Evolutionary conservation across 2,329 filamentous ascomycete genomes (phyloP).

Genomic region (Neonectria neomacrospora): DNA sequence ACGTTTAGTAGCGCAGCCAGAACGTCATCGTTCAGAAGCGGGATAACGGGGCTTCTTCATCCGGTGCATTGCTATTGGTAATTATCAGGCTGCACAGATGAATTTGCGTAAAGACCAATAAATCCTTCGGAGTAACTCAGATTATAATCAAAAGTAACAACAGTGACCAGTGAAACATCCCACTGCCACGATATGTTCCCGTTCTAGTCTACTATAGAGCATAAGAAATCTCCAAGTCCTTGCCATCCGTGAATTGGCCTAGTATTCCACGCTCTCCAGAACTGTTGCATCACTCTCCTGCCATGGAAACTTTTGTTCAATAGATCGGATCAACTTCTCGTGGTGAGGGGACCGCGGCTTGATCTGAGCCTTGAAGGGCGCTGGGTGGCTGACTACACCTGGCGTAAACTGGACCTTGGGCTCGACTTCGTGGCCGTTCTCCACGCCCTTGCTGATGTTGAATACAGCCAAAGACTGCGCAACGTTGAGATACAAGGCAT

Average conservation of each 20-base stretch:
- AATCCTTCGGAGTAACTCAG: no score
- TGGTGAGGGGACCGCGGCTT: slow-evolving; percentile 28
- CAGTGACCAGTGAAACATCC: no score
- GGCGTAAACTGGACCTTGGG: slow-evolving; percentile 24
- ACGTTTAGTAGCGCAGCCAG: no score
- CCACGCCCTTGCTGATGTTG: slow-evolving; percentile 42
- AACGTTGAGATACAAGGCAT: slow-evolving; percentile 47
- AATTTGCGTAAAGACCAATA: no score
- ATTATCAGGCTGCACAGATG: no score
- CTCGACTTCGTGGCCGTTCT: background rate
- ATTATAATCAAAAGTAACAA: no score
- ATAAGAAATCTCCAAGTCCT: no score
- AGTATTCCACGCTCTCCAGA: slow-evolving; percentile 22
- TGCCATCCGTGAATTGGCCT: background rate
- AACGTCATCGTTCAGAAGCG: no score
- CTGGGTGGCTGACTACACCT: slow-evolving; percentile 33
- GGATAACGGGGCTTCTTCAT: no score
- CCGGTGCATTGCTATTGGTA: no score
- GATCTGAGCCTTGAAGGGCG: slow-evolving; percentile 26
- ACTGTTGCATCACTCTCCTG: slow-evolving; percentile 27
- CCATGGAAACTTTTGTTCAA: slow-evolving; percentile 35
- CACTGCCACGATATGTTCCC: no score
- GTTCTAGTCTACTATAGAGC: no score
- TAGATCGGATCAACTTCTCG: slow-evolving; percentile 23
- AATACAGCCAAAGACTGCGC: slow-evolving; percentile 60